phyloP scores from a whole-genome alignment of 495 filamentous ascomycete species.

The Penicillium nucicola region DNA sequence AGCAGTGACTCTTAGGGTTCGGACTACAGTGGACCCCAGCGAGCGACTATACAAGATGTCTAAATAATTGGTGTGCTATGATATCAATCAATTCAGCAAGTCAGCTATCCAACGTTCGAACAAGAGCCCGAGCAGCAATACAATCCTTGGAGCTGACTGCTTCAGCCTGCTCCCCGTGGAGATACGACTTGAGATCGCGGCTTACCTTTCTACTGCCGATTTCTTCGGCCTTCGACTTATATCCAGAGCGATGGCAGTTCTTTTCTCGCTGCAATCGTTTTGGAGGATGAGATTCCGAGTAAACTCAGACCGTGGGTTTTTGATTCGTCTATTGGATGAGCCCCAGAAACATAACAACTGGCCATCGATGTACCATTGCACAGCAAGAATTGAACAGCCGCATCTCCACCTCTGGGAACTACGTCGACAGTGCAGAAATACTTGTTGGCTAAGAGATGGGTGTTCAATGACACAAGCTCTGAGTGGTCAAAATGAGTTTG shows the following conservation, averaged over 20 bases:
- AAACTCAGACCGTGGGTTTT: not conserved
- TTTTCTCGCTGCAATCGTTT: not conserved
- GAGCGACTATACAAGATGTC: no score
- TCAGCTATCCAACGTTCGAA: no score
- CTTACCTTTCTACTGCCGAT: slow-evolving; percentile 4
- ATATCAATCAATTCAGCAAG: no score
- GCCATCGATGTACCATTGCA: not conserved
- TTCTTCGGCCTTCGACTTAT: slow-evolving; percentile 2
- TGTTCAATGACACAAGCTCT: not conserved
- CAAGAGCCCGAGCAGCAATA: not conserved
- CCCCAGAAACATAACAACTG: not conserved
- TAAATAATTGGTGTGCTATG: no score
- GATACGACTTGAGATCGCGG: slow-evolving; percentile 4
- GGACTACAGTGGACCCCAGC: no score
- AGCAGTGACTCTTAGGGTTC: no score
- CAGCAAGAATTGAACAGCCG: not conserved
- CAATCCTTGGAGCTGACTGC: not conserved
- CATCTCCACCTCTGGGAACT: not conserved
- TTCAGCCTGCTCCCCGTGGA: slow-evolving; percentile 6
- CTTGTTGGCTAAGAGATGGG: not conserved
- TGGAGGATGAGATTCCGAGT: slow-evolving; percentile 2
- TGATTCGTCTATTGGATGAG: not conserved
- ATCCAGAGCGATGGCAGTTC: slow-evolving; percentile 6
- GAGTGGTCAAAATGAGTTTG: not conserved
- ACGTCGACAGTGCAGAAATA: not conserved